Conservation (phyloP, 78 protist species). For the Speleostelium caveatum region DNA sequence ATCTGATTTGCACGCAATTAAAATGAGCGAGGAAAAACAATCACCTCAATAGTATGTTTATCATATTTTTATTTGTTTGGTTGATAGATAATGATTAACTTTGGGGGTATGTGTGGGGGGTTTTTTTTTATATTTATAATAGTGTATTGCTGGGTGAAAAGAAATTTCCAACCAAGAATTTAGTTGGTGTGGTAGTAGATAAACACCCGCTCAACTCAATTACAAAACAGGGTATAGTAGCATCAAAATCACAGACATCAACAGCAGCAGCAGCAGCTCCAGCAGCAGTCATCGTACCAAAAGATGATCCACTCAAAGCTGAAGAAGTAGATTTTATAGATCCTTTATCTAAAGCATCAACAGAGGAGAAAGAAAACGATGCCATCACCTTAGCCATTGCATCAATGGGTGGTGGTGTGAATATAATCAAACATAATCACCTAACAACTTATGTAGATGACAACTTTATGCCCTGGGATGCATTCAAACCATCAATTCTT, state of each 20-base stretch:
- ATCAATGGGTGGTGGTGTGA: constrained; percentile 74
- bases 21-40: too few species aligned
- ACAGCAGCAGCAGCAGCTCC: neutral
- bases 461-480: constrained; percentile 80
- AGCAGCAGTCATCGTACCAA: neutral
- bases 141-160: too few species aligned
- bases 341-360: constrained; percentile 38
- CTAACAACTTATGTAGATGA: constrained; percentile 39
- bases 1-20: too few species aligned
- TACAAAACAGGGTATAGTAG: neutral
- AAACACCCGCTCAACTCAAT: constrained; percentile 53
- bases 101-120: too few species aligned
- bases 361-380: constrained; percentile 10
- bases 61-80: too few species aligned
- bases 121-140: too few species aligned
- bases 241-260: neutral
- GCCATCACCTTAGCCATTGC: constrained; percentile 36
- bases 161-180: too few species aligned
- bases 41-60: too few species aligned
- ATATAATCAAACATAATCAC: constrained; percentile 19
- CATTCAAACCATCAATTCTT: constrained; percentile 75
- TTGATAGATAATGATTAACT: too few species aligned
- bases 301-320: neutral
- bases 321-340: constrained; percentile 1
- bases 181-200: too few species aligned